These are phyloP conservation scores for Peterozyma xylosa DNA, from an alignment of 805 yeast genomes.

Conservation along the genomic window DNA sequence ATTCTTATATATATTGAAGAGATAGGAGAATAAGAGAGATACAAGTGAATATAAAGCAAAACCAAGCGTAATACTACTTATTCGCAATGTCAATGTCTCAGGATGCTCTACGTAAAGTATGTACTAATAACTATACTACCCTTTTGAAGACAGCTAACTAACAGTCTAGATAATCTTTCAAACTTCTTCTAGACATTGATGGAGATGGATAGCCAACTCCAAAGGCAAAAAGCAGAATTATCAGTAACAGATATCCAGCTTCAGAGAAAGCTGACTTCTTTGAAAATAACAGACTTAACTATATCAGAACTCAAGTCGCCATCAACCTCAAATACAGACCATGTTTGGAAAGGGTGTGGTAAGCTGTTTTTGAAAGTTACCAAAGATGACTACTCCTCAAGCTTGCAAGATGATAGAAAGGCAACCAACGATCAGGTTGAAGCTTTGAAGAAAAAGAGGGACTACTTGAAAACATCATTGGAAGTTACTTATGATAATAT, in stretches of 20 bases:
- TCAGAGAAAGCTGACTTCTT: constrained; percentile 38
- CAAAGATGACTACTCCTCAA: constrained; percentile 36
- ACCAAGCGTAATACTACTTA: too few relatives aligned
- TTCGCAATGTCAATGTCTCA: too few relatives aligned
- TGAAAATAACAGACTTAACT: constrained; percentile 50
- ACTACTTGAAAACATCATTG: constrained; percentile 68
- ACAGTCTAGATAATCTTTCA: too few relatives aligned
- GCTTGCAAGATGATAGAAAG: constrained; percentile 42
- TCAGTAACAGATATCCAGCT: constrained; percentile 46
- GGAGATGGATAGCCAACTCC: constrained; percentile 63
- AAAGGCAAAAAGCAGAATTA: constrained; percentile 52
- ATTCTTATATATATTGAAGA: too few relatives aligned
- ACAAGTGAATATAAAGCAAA: too few relatives aligned
- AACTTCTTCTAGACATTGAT: constrained; percentile 32
- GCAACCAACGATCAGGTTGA: constrained; percentile 51
- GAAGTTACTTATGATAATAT: constrained; percentile 65
- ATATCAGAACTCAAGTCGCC: constrained; percentile 42
- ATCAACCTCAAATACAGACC: constrained; percentile 29
- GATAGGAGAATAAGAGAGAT: too few relatives aligned
- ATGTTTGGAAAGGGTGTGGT: constrained; percentile 83
- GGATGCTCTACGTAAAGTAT: too few relatives aligned
- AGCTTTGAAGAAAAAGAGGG: constrained; percentile 58
- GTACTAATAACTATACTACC: too few relatives aligned
- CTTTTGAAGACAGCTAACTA: too few relatives aligned
- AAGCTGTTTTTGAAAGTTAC: constrained; percentile 54